Evolutionary conservation across 2,329 filamentous ascomycete species (phyloP).

Genomic region (Trichoderma oligosporum): DNA sequence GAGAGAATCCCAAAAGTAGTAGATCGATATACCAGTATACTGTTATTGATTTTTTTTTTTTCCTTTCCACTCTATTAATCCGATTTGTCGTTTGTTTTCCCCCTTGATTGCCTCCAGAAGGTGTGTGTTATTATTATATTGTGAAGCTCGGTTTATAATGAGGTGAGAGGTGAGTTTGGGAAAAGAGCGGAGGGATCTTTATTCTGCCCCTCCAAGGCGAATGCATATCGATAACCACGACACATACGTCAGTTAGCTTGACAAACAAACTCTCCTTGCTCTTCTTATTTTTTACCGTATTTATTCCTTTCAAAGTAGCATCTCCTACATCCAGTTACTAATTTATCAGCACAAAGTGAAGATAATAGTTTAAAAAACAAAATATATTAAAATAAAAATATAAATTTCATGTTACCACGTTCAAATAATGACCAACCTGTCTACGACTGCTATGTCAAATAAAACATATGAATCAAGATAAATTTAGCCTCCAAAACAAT

Average conservation of each 20-base stretch:
- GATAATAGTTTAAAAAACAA: neutral
- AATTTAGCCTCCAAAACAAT: neutral
- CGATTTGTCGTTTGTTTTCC: neutral
- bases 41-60: neutral
- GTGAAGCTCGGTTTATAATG: neutral
- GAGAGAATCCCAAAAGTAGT: too few relatives aligned
- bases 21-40: too few relatives aligned
- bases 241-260: neutral
- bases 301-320: too few relatives aligned
- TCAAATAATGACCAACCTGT: neutral
- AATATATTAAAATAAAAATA: neutral
- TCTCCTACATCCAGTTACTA: too few relatives aligned
- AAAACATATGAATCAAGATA: constrained; percentile 3
- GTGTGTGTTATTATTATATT: neutral
- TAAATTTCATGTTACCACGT: neutral
- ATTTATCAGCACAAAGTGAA: neutral
- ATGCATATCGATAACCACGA: neutral
- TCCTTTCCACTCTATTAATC: neutral
- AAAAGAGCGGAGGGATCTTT: neutral
- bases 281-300: neutral
- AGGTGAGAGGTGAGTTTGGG: neutral
- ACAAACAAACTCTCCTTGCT: neutral
- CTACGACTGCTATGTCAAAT: neutral
- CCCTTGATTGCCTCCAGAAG: neutral
- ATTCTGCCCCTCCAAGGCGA: neutral